Base-by-base conservation (phyloP, 208 protist genomes). In the Trypanosoma congolense region DNA sequence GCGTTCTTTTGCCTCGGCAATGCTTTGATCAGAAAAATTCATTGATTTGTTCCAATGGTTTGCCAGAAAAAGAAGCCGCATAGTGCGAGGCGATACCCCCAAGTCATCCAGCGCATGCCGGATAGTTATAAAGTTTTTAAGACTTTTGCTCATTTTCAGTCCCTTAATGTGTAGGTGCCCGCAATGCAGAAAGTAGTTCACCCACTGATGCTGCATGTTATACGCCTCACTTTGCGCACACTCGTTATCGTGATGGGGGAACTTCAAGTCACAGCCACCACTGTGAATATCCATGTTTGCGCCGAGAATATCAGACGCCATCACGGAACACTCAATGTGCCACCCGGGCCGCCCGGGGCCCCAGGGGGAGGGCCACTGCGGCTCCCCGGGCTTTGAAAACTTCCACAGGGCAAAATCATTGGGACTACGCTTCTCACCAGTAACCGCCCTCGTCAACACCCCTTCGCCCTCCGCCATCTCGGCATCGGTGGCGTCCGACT, bases 261-360 rank as follows among this genome's bases (percentile, higher is more conserved):
- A 99, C 65, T 97, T 96, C 9, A 99, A 76, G 66, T 99, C 98
- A 43, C 87, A 90, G n/a, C 97, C 98, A 30, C 98, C 98, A 40
- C 72, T 74, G 76, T 99, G 98, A 52, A 99, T 93, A 74, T 99
- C 97, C 44, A 99, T 85, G 33, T 88, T 85, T 25, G 66, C 50
- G 29, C 96, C 96, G 6, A 98, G 70, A 2, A 98, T 64, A 54
- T 95, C 80, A 35, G 79, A 86, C 6, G 96, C 87, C 97, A 99
- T 99, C n/a, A 94, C 98, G 40, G 90, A 98, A 89, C 98, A 99
- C 69, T 99, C 98, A 70, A 99, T 99, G 74, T 99, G 98, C 98
- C 98, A 99, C 24, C 98, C 98, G 2, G 98, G 98, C 19, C 98
- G 80, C 21, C 98, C 98, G 2, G 61, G 53, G 40, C 95, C 93